Evolutionary conservation across 176 grass and related monocot genomes (phyloP), one percentile per base, ranked within the genome.

Genomic region (Cymbopogon citratus): DNA sequence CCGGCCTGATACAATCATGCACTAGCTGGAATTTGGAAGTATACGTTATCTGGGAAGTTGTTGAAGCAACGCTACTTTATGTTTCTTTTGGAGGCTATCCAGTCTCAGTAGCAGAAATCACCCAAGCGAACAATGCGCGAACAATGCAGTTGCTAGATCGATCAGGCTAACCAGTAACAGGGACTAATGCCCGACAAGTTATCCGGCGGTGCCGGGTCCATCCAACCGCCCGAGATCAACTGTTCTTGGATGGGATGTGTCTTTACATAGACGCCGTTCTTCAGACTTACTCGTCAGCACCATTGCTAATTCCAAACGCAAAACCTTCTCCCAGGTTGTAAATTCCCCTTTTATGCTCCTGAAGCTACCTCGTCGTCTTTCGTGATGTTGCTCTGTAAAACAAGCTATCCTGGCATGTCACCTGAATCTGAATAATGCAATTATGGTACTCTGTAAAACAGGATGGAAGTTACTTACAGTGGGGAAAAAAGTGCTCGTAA

Each of bases 301-400:
- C 38, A 13, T 46, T 43, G 82, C 74, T 77, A 35, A 19, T 34
- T 77, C 49, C 64, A 33, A 34, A 56, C 48, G 33, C 64, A 69
- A 84, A 77, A 61, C 74, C 45, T 69, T 79, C 76, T 79, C 41
- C 38, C 19, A 77, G 9, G 49, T 46, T 77, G 45, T 62, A 5
- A 19, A 10, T n/a, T 9, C 19, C 33, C 21, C n/a, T n/a, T 27
- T 60, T 40, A 16, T 59, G 38, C 36, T 46, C 14, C 41, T 38
- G 21, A 83, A 65, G 43, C 41, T 66, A 83, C 31, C 41, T 65
- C 44, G 7, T 74, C 44, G 7, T 19, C 39, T 18, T 56, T 14
- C 52, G 19, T 16, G 25, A 33, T 71, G 51, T 71, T 45, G 69
- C 39, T 26, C n/a, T n/a, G n/a, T n/a, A n/a, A n/a, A n/a, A n/a